A percentile compares a stretch with the other conserved stretches of the same genome.
Evolutionary conservation across 148 eudicot species (phyloP).

Genomic region (Drosera capensis): DNA sequence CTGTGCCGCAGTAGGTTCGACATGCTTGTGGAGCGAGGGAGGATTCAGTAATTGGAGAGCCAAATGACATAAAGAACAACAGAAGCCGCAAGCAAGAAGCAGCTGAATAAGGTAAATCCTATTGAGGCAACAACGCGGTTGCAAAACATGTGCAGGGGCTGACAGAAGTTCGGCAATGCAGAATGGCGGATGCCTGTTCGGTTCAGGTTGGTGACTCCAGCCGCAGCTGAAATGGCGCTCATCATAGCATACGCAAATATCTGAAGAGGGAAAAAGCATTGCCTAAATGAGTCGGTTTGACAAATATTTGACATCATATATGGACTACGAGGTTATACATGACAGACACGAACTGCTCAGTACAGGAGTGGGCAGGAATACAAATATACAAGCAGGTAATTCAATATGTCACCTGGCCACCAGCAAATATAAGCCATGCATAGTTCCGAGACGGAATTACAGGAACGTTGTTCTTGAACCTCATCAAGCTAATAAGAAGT

Average conservation of each 20-base stretch:
- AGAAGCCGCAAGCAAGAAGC: conserved; percentile 57
- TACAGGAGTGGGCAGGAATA: not conserved
- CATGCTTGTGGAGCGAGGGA: no score
- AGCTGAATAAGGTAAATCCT: conserved; percentile 56
- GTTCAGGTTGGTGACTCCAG: conserved; percentile 74
- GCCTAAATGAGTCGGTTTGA: not conserved
- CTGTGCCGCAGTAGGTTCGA: no score
- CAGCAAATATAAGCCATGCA: conserved; percentile 77
- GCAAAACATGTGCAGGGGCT: conserved; percentile 63
- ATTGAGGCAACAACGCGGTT: conserved; percentile 66
- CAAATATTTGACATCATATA: no score
- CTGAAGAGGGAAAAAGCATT: conserved; percentile 15
- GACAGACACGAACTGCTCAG: no score
- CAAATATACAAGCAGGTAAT: not conserved
- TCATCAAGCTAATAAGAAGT: conserved; percentile 31
- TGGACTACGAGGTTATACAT: no score
- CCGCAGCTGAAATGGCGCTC: conserved; percentile 90
- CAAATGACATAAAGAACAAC: conserved; percentile 60
- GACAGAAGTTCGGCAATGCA: conserved; percentile 82
- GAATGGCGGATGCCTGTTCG: conserved; percentile 78
- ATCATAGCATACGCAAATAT: conserved; percentile 68
- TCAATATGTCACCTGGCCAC: conserved; percentile 53
- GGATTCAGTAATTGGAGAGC: conserved; percentile 17
- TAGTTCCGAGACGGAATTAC: conserved; percentile 44
- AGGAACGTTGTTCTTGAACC: conserved; percentile 30